phyloP scores from a whole-genome alignment of 768 basidiomycete genomes.

The Naganishia kalamii region DNA sequence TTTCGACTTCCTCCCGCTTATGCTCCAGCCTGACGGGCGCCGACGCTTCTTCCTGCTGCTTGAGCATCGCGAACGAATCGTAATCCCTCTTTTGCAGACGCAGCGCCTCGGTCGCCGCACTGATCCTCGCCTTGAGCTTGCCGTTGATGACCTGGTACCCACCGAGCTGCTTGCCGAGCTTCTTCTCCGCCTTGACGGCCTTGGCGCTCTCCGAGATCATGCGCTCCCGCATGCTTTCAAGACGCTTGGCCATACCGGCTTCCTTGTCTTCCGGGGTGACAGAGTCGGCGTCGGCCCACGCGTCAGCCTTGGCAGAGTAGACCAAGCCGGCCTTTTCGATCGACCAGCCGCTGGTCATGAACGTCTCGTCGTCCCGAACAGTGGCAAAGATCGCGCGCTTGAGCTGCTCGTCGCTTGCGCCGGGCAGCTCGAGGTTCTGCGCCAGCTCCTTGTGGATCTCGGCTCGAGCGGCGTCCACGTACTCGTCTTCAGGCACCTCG shows the following conservation, averaged over 20 bases:
- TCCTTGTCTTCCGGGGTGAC: conserved; percentile 50
- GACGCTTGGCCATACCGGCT: conserved; percentile 53
- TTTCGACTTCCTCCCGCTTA: conserved; percentile 82
- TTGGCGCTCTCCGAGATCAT: conserved; percentile 78
- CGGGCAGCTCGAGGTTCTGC: conserved; percentile 70
- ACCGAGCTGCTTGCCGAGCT: conserved; percentile 75
- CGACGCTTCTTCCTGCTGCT: conserved; percentile 63
- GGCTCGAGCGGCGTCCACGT: conserved; percentile 61
- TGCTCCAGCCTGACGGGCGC: conserved; percentile 70
- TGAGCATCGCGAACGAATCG: conserved; percentile 71
- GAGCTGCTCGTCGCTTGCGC: conserved; percentile 70
- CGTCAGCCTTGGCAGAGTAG: conserved; percentile 55
- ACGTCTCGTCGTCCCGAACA: conserved; percentile 55
- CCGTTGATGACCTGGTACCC: conserved; percentile 77
- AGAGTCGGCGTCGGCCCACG: conserved; percentile 62
- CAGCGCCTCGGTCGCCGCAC: conserved; percentile 56
- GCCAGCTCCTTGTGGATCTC: conserved; percentile 77
- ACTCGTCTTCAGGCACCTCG: conserved; percentile 57
- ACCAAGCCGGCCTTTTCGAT: conserved; percentile 57
- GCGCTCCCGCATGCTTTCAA: conserved; percentile 56
- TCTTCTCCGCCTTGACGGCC: conserved; percentile 82
- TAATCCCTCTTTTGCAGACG: conserved; percentile 63
- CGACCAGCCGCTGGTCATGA: conserved; percentile 64
- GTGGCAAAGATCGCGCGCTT: conserved; percentile 67
- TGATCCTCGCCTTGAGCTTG: conserved; percentile 50